Conservation (phyloP, 768 basidiomycete genomes). For the Pisolithus marmoratus region DNA sequence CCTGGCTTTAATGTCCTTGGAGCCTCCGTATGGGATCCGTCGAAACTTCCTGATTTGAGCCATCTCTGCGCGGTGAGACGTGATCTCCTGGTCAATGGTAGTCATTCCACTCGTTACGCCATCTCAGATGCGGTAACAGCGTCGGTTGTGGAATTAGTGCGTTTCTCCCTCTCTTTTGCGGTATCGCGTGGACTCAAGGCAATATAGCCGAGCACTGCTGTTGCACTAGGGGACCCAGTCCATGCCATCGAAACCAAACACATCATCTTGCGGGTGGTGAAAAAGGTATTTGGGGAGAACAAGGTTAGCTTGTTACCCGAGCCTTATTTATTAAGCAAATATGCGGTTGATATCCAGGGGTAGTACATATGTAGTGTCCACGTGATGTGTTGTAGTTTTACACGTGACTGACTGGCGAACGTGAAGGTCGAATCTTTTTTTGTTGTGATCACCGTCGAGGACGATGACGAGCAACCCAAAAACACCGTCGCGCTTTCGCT, state of each 20-base stretch:
- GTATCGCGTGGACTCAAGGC: neutral
- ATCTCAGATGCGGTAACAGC: neutral
- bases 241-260: neutral
- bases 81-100: neutral
- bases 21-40: neutral
- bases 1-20: neutral
- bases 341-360: neutral
- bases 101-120: neutral
- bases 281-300: neutral
- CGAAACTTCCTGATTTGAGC: neutral
- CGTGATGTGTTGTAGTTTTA: neutral
- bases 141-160: neutral
- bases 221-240: neutral
- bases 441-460: neutral
- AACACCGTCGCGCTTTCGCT: conserved; percentile 42
- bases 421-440: neutral
- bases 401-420: neutral
- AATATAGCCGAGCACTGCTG: neutral
- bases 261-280: neutral
- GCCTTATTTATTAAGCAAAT: neutral
- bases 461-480: conserved; percentile 31
- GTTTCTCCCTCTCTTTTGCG: neutral
- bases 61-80: neutral
- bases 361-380: neutral
- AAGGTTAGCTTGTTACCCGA: neutral